Evolutionary conservation across 176 grass and related monocot species (phyloP).

Genomic region (Melocanna baccifera): DNA sequence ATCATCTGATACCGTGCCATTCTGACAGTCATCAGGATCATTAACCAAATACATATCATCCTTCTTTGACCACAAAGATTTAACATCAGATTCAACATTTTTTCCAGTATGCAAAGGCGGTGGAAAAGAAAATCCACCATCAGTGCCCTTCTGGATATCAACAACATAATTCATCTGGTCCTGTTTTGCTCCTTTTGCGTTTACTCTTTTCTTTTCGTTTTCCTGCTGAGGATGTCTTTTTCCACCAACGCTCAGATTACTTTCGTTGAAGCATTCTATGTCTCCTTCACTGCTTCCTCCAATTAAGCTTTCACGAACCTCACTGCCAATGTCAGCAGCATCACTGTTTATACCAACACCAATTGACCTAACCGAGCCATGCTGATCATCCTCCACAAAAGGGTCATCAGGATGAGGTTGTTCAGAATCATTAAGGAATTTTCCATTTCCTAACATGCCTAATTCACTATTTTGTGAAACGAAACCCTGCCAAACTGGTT

Average conservation of each 20-base stretch:
- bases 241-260: constrained; percentile 56
- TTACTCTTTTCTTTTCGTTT: constrained; percentile 48
- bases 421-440: constrained; percentile 51
- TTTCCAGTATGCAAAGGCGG: constrained; percentile 59
- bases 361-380: constrained; percentile 95
- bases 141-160: constrained; percentile 44
- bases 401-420: constrained; percentile 61
- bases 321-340: constrained; percentile 94
- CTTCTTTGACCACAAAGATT: constrained; percentile 64
- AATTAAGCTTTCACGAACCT: constrained; percentile 92
- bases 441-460: constrained; percentile 77
- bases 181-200: constrained; percentile 43
- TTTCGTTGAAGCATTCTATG: constrained; percentile 66
- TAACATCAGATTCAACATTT: constrained; percentile 46
- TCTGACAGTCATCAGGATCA: constrained; percentile 59
- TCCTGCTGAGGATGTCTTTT: constrained; percentile 56
- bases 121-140: constrained; percentile 79
- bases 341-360: constrained; percentile 94
- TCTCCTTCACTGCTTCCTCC: constrained; percentile 98
- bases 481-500: constrained; percentile 97
- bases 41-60: constrained; percentile 46
- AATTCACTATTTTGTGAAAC: constrained; percentile 86
- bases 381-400: constrained; percentile 95
- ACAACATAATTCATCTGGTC: constrained; percentile 38
- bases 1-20: constrained; percentile 69